These are phyloP conservation scores for Colletotrichum somersetense DNA, from an alignment of 2,329 filamentous ascomycete genomes.

Conservation along the genomic window DNA sequence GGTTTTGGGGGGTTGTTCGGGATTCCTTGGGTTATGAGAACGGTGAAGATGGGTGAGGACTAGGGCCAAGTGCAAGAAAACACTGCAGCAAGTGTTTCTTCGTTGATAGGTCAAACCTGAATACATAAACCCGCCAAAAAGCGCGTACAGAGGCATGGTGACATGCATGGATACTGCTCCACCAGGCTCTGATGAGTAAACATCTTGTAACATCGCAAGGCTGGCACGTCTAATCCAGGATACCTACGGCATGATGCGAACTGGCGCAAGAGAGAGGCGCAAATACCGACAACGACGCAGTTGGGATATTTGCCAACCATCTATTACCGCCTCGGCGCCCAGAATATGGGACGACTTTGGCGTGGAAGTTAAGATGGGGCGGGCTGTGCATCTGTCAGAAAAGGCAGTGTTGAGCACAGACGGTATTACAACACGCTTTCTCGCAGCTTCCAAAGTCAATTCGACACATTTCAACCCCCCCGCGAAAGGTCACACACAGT, in stretches of 20 bases:
- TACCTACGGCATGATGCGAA: not conserved
- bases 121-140: not conserved
- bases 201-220: not conserved
- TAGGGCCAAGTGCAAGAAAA: not conserved
- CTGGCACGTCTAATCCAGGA: not conserved
- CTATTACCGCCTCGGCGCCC: conserved; percentile 6
- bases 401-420: not conserved
- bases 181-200: not conserved
- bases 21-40: not conserved
- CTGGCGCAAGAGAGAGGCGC: not conserved
- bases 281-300: not conserved
- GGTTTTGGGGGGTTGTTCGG: not conserved
- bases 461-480: not conserved
- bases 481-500: not conserved
- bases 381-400: conserved; percentile 8
- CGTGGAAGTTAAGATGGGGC: not conserved
- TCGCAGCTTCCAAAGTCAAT: conserved; percentile 17
- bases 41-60: conserved; percentile 1
- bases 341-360: conserved; percentile 19
- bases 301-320: not conserved
- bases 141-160: not conserved
- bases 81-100: not conserved
- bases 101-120: not conserved
- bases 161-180: not conserved
- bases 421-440: not conserved